These are phyloP conservation scores for Aspergillus quadricinctus DNA, from an alignment of 2,329 filamentous ascomycete genomes.

Conservation along the genomic window DNA sequence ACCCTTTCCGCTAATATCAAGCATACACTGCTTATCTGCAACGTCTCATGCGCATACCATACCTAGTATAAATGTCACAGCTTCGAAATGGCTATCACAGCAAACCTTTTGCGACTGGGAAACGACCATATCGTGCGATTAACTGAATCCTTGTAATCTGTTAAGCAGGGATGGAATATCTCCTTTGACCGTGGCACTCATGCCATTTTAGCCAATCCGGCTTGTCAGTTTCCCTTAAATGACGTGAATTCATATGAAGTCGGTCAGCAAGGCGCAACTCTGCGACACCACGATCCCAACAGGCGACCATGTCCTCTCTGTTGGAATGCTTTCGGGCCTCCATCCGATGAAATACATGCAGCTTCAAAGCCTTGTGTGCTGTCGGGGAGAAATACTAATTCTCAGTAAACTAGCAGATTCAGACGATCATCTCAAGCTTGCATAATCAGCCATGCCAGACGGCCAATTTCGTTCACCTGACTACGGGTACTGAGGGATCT, in stretches of 20 bases:
- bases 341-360: neutral
- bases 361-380: neutral
- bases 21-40: neutral
- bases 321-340: neutral
- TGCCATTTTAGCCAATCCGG: neutral
- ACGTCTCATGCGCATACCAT: neutral
- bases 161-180: neutral
- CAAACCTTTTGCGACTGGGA: neutral
- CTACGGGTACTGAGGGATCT: neutral
- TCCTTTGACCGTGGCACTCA: neutral
- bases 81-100: neutral
- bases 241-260: neutral
- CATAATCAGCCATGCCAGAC: neutral
- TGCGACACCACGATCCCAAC: neutral
- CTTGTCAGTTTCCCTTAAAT: neutral
- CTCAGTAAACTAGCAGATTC: neutral
- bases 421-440: neutral
- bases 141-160: neutral
- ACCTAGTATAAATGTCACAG: neutral
- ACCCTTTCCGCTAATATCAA: neutral
- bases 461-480: neutral
- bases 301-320: neutral
- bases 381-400: neutral
- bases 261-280: neutral
- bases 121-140: neutral